Percentiles rank a stretch among this genome's conserved stretches.
phyloP scores from a whole-genome alignment of 23 red algal species.

The Gracilaria caudata region DNA sequence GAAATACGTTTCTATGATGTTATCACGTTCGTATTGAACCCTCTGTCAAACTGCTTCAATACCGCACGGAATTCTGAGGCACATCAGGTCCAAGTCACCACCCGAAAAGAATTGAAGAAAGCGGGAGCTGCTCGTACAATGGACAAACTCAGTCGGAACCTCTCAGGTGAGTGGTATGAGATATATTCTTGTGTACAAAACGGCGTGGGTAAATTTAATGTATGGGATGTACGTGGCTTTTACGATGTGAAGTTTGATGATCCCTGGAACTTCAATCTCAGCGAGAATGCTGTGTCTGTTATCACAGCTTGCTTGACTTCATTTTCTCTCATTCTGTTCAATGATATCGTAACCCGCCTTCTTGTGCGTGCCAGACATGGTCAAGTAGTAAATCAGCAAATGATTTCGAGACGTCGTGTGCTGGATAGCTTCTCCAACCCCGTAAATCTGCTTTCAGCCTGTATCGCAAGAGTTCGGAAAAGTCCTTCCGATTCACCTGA shows the following conservation, averaged over 20 bases:
- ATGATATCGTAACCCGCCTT: background rate
- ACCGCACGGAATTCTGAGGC: too few relatives aligned
- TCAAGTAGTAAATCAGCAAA: background rate
- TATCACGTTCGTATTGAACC: too few relatives aligned
- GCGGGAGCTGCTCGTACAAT: too few relatives aligned
- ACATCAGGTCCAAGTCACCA: too few relatives aligned
- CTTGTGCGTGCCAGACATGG: background rate
- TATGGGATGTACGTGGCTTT: background rate
- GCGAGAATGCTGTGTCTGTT: background rate
- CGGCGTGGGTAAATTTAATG: background rate
- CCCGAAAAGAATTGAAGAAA: too few relatives aligned
- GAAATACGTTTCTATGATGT: too few relatives aligned
- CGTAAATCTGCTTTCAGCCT: background rate
- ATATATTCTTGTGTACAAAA: background rate
- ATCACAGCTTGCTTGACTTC: background rate
- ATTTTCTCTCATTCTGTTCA: background rate
- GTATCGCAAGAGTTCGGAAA: background rate
- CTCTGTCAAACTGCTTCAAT: too few relatives aligned
- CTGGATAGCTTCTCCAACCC: conserved; percentile 1
- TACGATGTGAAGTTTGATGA: background rate
- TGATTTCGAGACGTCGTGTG: background rate
- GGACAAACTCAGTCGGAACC: too few relatives aligned
- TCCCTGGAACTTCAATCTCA: background rate
- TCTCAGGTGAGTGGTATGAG: background rate
- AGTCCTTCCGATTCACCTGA: background rate